A percentile compares a stretch with the other conserved stretches of the same genome.
phyloP scores from a whole-genome alignment of 768 basidiomycete species.

The Rhodotorula babjevae region DNA sequence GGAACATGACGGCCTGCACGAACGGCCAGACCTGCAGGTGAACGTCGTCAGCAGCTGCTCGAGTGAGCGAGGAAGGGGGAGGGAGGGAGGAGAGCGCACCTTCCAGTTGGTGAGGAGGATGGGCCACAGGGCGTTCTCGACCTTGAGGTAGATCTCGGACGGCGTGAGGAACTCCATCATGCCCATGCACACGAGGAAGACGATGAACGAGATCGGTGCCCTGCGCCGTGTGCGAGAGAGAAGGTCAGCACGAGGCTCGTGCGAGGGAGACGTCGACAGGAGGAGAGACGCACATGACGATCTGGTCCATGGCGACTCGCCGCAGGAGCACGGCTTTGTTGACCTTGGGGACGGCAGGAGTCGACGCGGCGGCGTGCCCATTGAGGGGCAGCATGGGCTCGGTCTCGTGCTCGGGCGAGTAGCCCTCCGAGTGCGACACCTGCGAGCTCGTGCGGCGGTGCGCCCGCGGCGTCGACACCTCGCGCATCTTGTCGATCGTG shows the following conservation, averaged over 20 bases:
- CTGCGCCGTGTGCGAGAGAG: neutral
- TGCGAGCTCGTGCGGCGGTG: neutral
- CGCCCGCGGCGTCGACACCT: neutral
- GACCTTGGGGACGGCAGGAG: neutral
- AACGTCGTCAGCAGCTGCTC: neutral
- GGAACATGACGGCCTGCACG: constrained; percentile 3
- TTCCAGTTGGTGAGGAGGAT: constrained; percentile 14
- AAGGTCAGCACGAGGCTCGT: neutral
- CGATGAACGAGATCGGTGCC: constrained; percentile 7
- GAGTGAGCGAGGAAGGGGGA: neutral
- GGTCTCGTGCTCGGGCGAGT: neutral
- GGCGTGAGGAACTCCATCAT: constrained; percentile 1
- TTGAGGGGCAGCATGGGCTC: neutral
- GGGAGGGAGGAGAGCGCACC: neutral
- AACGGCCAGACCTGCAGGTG: neutral
- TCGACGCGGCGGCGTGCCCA: neutral
- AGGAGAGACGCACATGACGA: neutral
- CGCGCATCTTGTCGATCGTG: neutral
- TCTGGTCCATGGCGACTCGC: neutral
- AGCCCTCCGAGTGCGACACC: neutral
- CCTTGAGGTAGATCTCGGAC: neutral
- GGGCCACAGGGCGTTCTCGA: neutral
- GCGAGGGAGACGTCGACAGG: neutral
- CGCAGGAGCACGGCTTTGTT: neutral
- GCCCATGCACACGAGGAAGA: constrained; percentile 8